Conservation (phyloP, 176 grass and related monocot genomes). For the Calamus simplicifolius region DNA sequence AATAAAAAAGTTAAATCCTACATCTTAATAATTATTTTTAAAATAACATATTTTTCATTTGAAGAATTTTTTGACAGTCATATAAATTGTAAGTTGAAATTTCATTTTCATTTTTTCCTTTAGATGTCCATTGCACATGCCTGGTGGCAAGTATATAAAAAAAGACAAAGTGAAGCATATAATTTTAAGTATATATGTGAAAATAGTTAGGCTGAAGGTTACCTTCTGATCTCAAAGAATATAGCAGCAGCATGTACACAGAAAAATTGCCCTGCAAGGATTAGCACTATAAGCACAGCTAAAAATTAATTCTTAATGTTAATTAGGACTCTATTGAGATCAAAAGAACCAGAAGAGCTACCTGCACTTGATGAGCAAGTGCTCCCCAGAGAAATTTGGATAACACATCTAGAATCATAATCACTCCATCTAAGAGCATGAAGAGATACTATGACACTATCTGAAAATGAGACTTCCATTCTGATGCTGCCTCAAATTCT, state of each 20-base stretch:
- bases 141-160: too few relatives aligned
- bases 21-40: too few relatives aligned
- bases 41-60: too few relatives aligned
- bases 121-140: too few relatives aligned
- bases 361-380: slow-evolving; percentile 31
- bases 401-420: slow-evolving; percentile 5
- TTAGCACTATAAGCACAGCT: slow-evolving; percentile 17
- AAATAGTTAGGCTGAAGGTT: slow-evolving; percentile 5
- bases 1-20: too few relatives aligned
- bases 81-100: too few relatives aligned
- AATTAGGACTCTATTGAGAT: background rate
- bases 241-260: slow-evolving; percentile 42
- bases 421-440: background rate
- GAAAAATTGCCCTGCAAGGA: slow-evolving; percentile 36
- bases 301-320: background rate
- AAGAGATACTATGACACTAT: slow-evolving; percentile 46
- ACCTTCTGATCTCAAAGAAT: slow-evolving; percentile 47
- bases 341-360: slow-evolving; percentile 8
- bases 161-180: too few relatives aligned
- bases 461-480: slow-evolving; percentile 93
- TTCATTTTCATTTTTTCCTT: too few relatives aligned
- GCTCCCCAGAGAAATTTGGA: background rate
- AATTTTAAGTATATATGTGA: too few relatives aligned
- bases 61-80: too few relatives aligned
- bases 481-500: slow-evolving; percentile 81